Evolutionary conservation across 805 yeast species (phyloP), one percentile per base, ranked within the genome.

Genomic region (Saccharomycopsis fermentans): DNA sequence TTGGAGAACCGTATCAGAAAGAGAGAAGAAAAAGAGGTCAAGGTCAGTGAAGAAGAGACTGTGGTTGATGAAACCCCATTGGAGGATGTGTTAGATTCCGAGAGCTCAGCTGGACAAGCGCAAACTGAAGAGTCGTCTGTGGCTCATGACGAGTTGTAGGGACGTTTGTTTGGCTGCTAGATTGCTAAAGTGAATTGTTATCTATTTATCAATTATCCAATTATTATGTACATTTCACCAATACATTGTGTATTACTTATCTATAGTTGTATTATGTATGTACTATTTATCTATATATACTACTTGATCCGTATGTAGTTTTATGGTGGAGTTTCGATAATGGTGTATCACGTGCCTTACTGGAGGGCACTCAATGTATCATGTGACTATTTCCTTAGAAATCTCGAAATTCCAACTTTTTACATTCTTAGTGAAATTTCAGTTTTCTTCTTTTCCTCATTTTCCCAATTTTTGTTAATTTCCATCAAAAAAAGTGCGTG

Each of bases 1-100:
- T 59, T 61, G 58, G 59, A 61, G 12, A 51, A 19, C 52, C 56
- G 62, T 54, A 19, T 61, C 5, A 61, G 57, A 32, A 61, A 59
- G 52, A 56, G 62, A 54, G 57, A 60, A 8, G 61, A 60, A 29
- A 52, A 55, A 29, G 32, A 47, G 27, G 58, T 47, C 17, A 55
- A 56, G 50, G 19, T 39, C 17, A 53, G 14, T 4, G 39, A 11
- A 8, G 59, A 53, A 17, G 27, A 43, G 24, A n/a, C 17, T 6
- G 14, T 24, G 1, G 26, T 12, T 14, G n/a, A 9, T 11, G 29
- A 43, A 43, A 11, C 35, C 21, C 35, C 9, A 9, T 32, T 32
- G 35, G 50, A 43, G 24, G 50, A 19, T 6, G 16, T 24, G 21
- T 14, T 19, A 21, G 26, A 40, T 5, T 8, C 32, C 4, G 48